Evolutionary conservation across 78 protist species (phyloP), one percentile per base, ranked within the genome.

Genomic region (Cavenderia fasciculata): DNA sequence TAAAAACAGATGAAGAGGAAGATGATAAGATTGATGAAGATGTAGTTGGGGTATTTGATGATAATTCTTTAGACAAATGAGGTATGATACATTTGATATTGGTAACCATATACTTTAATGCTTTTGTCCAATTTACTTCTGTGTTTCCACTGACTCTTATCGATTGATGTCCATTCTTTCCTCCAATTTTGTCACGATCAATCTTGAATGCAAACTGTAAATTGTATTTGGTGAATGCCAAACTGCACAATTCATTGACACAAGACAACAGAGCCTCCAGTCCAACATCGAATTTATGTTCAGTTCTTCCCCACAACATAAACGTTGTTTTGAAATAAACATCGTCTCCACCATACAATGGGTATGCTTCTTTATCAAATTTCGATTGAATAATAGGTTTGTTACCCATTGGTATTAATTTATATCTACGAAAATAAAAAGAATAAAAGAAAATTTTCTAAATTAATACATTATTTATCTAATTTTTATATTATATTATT

Each of bases 361-460:
- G 46, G 49, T 44, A 82, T 14, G 90, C 33, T 16, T 40, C 59
- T 44, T 82, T 82, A 82, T 82, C 78, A 23, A 11, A 33, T 33
- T 65, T 65, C 14, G 61, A 46, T n/a, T 82, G 74, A 33, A 82
- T 82, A 14, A 82, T 43, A 14, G 90, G 73, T 56, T 82, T 82
- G 19, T 59, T 69, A 21, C 90, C 75, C 78, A 82, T 68, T 56
- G 90, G 90, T n/a, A 82, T 82, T 57, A 82, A 44, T 56, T 82
- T 82, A 43, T 59, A 59, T 40, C 85, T 57, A 72, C 18, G 54
- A 44, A 25, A 51, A 69, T 31, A 44, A 27, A 16, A 69, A 21
- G 14, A 49, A 33, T 69, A 31, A 23, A 23, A 36, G n/a, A 16
- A 21, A 31, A 18, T 16, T 31, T 31, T 31, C 11, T 36, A 44